phyloP scores from a whole-genome alignment of 2,329 filamentous ascomycete species.

The Talaromyces funiculosus region DNA sequence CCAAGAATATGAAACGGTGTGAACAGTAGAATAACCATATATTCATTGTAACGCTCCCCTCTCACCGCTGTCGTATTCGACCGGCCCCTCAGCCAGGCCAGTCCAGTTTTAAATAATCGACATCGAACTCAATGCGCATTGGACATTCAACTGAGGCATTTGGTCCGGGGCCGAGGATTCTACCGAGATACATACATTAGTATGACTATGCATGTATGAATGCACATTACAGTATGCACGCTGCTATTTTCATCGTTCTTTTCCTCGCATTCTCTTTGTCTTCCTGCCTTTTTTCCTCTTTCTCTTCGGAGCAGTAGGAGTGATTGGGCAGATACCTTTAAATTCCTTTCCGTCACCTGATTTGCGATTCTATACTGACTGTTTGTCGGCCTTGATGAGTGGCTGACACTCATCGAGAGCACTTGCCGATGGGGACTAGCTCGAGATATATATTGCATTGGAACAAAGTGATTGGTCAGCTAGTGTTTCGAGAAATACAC shows the following conservation, averaged over 20 bases:
- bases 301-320: too few species aligned
- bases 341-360: slow-evolving; percentile 1
- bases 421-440: not conserved
- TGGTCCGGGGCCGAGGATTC: not conserved
- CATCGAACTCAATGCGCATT: not conserved
- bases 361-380: not conserved
- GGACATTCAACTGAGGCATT: not conserved
- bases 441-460: not conserved
- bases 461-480: not conserved
- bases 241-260: not conserved
- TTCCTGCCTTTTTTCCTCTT: not conserved
- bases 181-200: not conserved
- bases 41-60: not conserved
- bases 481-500: not conserved
- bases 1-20: not conserved
- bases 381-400: not conserved
- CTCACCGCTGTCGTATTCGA: not conserved
- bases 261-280: not conserved
- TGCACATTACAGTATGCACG: not conserved
- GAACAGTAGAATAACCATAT: not conserved
- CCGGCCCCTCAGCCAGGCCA: slow-evolving; percentile 1
- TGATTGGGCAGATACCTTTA: not conserved
- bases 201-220: not conserved
- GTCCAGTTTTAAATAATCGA: slow-evolving; percentile 11
- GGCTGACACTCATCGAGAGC: not conserved